Evolutionary conservation across 371 early-diverging fungal species (phyloP).

Genomic region (Circinella umbellata): DNA sequence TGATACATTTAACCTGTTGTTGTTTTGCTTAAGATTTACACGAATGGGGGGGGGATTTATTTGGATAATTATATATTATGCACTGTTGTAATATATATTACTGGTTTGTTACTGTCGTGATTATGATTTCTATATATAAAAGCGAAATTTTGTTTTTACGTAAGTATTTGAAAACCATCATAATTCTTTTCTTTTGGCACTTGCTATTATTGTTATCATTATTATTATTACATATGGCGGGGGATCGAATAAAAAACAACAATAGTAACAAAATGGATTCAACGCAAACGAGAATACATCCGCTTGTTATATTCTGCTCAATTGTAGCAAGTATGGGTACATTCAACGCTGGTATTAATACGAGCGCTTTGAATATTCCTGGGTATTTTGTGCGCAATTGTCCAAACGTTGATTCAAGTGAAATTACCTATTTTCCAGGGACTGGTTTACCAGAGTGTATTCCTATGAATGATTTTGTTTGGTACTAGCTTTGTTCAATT

Average conservation of each 20-base stretch:
- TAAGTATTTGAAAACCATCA: too few relatives aligned
- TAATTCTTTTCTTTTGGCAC: too few relatives aligned
- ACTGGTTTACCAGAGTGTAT: constrained; percentile 48
- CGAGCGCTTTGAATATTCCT: constrained; percentile 47
- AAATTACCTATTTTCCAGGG: constrained; percentile 37
- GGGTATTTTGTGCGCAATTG: constrained; percentile 41
- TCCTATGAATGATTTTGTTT: constrained; percentile 51
- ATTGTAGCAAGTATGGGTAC: constrained; percentile 44
- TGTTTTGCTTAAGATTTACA: neutral
- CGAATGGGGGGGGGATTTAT: neutral
- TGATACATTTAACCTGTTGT: neutral
- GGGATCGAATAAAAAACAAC: neutral
- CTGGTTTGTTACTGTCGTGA: too few relatives aligned
- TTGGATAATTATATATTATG: neutral
- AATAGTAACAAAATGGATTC: neutral
- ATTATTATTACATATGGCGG: too few relatives aligned
- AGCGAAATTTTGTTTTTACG: too few relatives aligned
- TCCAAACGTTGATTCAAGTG: constrained; percentile 35
- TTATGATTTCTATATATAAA: too few relatives aligned
- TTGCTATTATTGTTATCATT: too few relatives aligned
- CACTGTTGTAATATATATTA: too few relatives aligned
- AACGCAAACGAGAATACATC: neutral
- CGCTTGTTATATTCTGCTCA: constrained; percentile 41
- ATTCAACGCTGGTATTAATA: constrained; percentile 51
- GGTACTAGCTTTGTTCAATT: constrained; percentile 29